Percentiles rank a stretch among this genome's conserved stretches.
Evolutionary conservation across 1,284 basidiomycete genomes (phyloP).

Genomic region (Cystobasidium slooffiae): DNA sequence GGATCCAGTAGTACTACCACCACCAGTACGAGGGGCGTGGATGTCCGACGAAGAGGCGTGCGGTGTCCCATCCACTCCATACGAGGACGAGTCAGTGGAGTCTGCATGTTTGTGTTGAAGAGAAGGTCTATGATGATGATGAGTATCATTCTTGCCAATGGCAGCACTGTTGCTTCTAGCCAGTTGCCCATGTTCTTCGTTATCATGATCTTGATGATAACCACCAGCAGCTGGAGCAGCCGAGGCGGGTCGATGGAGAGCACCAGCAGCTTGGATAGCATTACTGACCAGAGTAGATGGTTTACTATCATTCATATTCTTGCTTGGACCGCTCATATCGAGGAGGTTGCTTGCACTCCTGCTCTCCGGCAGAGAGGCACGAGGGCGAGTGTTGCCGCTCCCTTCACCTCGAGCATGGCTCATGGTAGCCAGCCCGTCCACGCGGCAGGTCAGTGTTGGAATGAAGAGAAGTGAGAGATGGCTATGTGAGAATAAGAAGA

Average conservation of each 20-base stretch:
- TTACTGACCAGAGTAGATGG: background rate
- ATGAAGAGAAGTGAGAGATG: no score
- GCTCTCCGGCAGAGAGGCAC: constrained; percentile 1
- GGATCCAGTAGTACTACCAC: background rate
- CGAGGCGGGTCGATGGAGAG: constrained; percentile 7
- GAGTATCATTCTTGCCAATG: background rate
- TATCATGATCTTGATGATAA: background rate
- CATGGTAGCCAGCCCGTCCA: background rate
- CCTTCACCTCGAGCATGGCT: background rate
- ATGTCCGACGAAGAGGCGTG: background rate
- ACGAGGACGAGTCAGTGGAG: constrained; percentile 1
- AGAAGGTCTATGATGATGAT: background rate
- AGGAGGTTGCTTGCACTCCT: background rate
- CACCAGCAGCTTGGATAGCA: background rate
- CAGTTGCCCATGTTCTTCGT: constrained; percentile 1
- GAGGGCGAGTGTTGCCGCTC: background rate
- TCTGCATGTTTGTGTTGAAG: constrained; percentile 7
- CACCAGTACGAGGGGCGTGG: background rate
- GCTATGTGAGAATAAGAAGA: no score
- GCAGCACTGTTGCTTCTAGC: background rate
- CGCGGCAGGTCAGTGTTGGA: background rate
- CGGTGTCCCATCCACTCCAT: background rate
- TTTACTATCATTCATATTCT: background rate
- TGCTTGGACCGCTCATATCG: background rate
- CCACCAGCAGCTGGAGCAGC: constrained; percentile 21